These are phyloP conservation scores for Polyrhizophydium stewartii DNA, from an alignment of 371 early-diverging fungal genomes.

Conservation along the genomic window DNA sequence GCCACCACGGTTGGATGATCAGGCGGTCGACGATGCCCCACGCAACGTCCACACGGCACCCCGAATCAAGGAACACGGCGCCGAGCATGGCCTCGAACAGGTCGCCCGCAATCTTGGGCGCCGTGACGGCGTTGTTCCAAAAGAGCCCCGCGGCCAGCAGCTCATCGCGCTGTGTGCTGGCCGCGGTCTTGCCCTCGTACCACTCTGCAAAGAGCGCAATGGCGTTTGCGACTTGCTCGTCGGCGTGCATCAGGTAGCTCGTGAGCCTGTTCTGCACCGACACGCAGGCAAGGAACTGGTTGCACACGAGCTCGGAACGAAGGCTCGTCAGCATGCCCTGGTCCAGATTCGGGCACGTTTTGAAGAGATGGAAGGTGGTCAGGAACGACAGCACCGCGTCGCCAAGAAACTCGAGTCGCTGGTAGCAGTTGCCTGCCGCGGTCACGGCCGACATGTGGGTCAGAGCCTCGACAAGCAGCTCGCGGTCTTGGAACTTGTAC, in stretches of 20 bases:
- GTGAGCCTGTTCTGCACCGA: constrained; percentile 59
- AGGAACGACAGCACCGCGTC: constrained; percentile 87
- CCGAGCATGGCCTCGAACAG: constrained; percentile 85
- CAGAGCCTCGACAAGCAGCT: constrained; percentile 70
- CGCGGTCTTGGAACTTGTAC: constrained; percentile 42
- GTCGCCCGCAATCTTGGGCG: constrained; percentile 88
- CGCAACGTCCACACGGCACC: constrained; percentile 14
- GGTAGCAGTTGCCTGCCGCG: constrained; percentile 60
- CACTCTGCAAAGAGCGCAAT: too few relatives aligned
- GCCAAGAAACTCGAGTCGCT: constrained; percentile 93
- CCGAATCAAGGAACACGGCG: constrained; percentile 80
- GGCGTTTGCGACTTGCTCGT: constrained; percentile 9
- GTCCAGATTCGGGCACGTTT: constrained; percentile 46
- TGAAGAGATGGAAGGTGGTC: constrained; percentile 66
- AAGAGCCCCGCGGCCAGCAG: constrained; percentile 6
- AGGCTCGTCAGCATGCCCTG: constrained; percentile 71
- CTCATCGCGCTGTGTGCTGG: too few relatives aligned
- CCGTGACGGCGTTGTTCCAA: constrained; percentile 27
- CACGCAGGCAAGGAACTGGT: constrained; percentile 75
- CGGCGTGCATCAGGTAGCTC: constrained; percentile 56
- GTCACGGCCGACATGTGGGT: constrained; percentile 75
- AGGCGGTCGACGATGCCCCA: constrained; percentile 18
- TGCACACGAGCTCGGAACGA: constrained; percentile 85
- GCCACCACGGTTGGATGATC: constrained; percentile 30
- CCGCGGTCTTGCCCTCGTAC: too few relatives aligned